Base-by-base conservation (phyloP, 306 rosid species). In the Gleditsia sinensis region DNA sequence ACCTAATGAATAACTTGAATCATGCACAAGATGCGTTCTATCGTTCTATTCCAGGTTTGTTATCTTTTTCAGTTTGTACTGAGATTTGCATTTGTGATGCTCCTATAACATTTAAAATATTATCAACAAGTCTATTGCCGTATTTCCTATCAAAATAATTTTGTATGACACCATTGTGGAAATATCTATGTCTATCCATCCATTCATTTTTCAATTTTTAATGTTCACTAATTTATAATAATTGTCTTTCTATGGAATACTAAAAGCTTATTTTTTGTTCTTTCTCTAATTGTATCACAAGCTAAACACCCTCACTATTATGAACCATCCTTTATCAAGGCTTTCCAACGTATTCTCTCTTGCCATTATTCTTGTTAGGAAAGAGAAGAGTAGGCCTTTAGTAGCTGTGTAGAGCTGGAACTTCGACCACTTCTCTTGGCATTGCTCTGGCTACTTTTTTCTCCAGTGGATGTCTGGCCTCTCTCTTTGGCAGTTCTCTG, bases 41-140 rank as follows among this genome's bases (percentile, higher is more conserved):
- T 79, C 86, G 82, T 53, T 94, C 99, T 67, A 95, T 95, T 84
- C 99, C 99, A 84, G 97, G 99, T 90, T 80, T 34, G 85, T 73
- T 55, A 67, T 66, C 25, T 65, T 70, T 49, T 71, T 53, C 43
- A 33, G 48, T 27, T 25, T 66, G 19, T 55, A 36, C 11, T 37
- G 42, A 71, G 58, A 58, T 17, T 24, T 72, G 11, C 51, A 58
- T 17, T 24, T 72, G 11, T 59, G 34, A 50, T 49, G 54, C 34
- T 37, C 60, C 63, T 9, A 6, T 49, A 69, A 17, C 20, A 69
- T 64, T 33, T 69, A 54, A 33, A 60, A 45, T 56, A 53, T 61
- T 69, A 20, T 61, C 67, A 9, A 9, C 19, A 69, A 48, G 65
- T 65, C 40, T 56, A 37, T 12, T 21, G 12, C 60, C 33, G 17